Percentiles rank a stretch among this genome's conserved stretches.
Conservation (phyloP, 306 rosid genomes). For the Fragaria ananassa region DNA sequence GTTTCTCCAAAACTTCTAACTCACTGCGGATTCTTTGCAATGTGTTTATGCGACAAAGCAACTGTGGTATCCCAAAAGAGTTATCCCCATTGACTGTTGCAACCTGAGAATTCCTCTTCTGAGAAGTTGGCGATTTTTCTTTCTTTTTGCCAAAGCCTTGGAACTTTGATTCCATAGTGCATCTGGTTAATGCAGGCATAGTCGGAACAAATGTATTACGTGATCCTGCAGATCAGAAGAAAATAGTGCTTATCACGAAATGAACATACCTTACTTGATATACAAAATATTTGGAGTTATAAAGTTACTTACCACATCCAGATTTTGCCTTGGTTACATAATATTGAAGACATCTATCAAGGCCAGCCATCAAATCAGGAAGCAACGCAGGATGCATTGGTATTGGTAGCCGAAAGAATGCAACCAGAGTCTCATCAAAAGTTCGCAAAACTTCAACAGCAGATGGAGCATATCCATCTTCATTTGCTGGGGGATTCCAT, state of each 20-base stretch:
- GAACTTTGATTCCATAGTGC: conserved; percentile 77
- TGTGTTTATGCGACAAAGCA: conserved; percentile 82
- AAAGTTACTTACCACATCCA: conserved; percentile 72
- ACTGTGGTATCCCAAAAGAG: conserved; percentile 70
- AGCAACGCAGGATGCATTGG: conserved; percentile 94
- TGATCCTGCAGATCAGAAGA: conserved; percentile 59
- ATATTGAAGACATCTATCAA: conserved; percentile 89
- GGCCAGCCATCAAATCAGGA: conserved; percentile 88
- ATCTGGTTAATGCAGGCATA: conserved; percentile 90
- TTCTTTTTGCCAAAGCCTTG: conserved; percentile 98
- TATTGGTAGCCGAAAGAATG: conserved; percentile 93
- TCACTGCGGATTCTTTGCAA: conserved; percentile 80
- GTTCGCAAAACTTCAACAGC: conserved; percentile 86
- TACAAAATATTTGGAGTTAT: conserved; percentile 13
- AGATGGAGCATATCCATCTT: conserved; percentile 87
- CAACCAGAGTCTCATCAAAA: conserved; percentile 83
- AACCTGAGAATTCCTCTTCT: conserved; percentile 82
- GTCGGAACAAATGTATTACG: conserved; percentile 79
- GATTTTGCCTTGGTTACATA: conserved; percentile 73
- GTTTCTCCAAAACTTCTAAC: conserved; percentile 83
- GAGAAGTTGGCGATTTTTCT: conserved; percentile 78
- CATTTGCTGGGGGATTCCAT: conserved; percentile 68
- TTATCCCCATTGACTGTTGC: conserved; percentile 78
- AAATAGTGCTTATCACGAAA: conserved; percentile 23
- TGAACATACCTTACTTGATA: conserved; percentile 12